Evolutionary conservation across 495 filamentous ascomycete species (phyloP).

Genomic region (Penicillium canariense): DNA sequence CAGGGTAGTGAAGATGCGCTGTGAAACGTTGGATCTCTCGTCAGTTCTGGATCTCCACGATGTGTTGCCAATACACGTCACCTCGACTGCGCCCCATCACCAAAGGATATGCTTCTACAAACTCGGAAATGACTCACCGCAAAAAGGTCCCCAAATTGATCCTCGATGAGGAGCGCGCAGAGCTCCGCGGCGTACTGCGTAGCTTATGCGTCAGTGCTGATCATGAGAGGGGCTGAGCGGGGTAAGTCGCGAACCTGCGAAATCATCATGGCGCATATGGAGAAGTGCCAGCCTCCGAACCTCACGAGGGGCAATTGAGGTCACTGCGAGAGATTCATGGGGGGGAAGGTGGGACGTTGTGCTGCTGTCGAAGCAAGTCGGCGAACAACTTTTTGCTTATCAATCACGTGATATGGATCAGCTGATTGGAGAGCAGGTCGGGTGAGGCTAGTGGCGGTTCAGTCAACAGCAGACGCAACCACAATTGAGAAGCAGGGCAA

Average conservation of each 20-base stretch:
- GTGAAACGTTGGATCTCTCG: conserved; percentile 9
- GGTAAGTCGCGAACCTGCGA: conserved; percentile 49
- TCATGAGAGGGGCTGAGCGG: conserved; percentile 5
- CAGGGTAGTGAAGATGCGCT: conserved; percentile 80
- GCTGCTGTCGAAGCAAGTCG: neutral
- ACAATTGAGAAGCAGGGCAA: neutral
- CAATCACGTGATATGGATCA: conserved; percentile 36
- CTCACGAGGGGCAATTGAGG: conserved; percentile 65
- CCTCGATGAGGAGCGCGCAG: conserved; percentile 81
- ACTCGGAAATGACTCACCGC: conserved; percentile 60
- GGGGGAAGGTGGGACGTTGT: conserved; percentile 6
- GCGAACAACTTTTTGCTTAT: conserved; percentile 38
- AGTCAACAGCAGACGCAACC: neutral
- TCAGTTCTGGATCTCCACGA: conserved; percentile 2
- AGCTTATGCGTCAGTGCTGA: conserved; percentile 29
- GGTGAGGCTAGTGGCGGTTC: neutral
- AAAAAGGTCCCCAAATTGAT: conserved; percentile 84
- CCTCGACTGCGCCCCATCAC: neutral
- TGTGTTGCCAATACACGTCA: neutral
- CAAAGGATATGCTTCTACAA: conserved; percentile 3
- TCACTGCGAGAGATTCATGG: conserved; percentile 58
- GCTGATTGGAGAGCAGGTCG: conserved; percentile 22
- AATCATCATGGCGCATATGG: conserved; percentile 52
- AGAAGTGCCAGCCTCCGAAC: conserved; percentile 55
- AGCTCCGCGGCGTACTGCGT: conserved; percentile 68